Evolutionary conservation across 2,329 filamentous ascomycete species (phyloP).

Genomic region (Aureobasidium mangrovei): DNA sequence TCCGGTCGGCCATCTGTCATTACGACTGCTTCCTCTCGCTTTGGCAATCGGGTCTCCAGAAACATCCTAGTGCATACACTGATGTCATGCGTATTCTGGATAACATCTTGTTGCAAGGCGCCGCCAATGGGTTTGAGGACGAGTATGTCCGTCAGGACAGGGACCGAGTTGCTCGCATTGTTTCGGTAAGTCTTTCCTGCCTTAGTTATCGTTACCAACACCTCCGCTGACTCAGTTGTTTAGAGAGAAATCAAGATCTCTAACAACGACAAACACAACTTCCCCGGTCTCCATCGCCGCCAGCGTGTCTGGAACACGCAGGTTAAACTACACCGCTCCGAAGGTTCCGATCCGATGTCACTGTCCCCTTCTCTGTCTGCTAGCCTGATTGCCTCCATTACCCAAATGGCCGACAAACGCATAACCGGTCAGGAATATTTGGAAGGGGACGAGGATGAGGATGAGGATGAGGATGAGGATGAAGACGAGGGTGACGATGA

Average conservation of each 20-base stretch:
- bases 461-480: background rate
- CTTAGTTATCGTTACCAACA: background rate
- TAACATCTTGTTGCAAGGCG: background rate
- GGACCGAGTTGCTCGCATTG: background rate
- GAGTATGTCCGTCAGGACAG: slow-evolving; percentile 5
- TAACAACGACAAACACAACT: background rate
- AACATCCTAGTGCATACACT: background rate
- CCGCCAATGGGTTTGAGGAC: background rate
- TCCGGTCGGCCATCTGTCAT: background rate
- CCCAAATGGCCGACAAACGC: background rate
- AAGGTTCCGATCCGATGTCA: background rate
- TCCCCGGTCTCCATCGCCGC: background rate
- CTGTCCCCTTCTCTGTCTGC: background rate
- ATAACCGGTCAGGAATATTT: background rate
- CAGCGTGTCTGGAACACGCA: slow-evolving; percentile 1
- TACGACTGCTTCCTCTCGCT: slow-evolving; percentile 4
- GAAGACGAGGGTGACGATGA: background rate
- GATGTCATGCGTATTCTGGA: background rate
- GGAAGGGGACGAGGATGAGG: background rate
- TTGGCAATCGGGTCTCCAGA: background rate
- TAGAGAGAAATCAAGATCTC: background rate
- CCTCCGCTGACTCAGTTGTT: background rate
- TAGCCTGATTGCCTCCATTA: background rate
- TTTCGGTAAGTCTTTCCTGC: background rate
- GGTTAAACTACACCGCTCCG: background rate